Percentiles rank a stretch among this genome's conserved stretches.
These are phyloP conservation scores for Phytophthora pisi DNA, from an alignment of 352 stramenopile genomes.

Conservation along the genomic window DNA sequence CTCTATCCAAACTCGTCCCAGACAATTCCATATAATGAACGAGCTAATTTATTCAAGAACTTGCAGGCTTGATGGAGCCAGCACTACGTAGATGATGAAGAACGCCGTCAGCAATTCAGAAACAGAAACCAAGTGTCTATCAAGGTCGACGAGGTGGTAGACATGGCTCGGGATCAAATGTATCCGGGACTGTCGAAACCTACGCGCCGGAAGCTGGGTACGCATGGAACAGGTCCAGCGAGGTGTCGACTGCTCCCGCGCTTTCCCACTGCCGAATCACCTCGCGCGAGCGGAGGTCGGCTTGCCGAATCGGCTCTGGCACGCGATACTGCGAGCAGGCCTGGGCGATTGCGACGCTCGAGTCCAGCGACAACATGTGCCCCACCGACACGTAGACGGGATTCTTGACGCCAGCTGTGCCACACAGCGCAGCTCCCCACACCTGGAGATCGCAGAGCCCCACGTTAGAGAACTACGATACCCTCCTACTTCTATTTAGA, in stretches of 20 bases:
- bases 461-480: background rate
- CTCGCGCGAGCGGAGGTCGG: conserved; percentile 79
- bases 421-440: conserved; percentile 80
- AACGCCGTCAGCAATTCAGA: background rate
- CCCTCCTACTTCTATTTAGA: background rate
- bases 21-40: conserved; percentile 9
- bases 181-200: background rate
- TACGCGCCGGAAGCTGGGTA: conserved; percentile 8
- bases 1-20: background rate
- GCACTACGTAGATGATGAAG: too few species aligned
- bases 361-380: conserved; percentile 68
- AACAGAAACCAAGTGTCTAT: conserved; percentile 12
- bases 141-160: conserved; percentile 5
- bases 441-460: conserved; percentile 36
- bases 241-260: conserved; percentile 49
- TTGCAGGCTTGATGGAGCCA: too few species aligned
- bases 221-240: conserved; percentile 50
- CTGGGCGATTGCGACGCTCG: conserved; percentile 59
- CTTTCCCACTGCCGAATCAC: conserved; percentile 77
- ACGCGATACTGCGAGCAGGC: conserved; percentile 73
- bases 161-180: conserved; percentile 10
- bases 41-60: conserved; percentile 40
- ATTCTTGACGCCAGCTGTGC: conserved; percentile 66
- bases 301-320: conserved; percentile 86
- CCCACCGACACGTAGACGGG: conserved; percentile 88